Conservation (phyloP, 164 flowering plant genomes). For the Kingdonia uniflora region DNA sequence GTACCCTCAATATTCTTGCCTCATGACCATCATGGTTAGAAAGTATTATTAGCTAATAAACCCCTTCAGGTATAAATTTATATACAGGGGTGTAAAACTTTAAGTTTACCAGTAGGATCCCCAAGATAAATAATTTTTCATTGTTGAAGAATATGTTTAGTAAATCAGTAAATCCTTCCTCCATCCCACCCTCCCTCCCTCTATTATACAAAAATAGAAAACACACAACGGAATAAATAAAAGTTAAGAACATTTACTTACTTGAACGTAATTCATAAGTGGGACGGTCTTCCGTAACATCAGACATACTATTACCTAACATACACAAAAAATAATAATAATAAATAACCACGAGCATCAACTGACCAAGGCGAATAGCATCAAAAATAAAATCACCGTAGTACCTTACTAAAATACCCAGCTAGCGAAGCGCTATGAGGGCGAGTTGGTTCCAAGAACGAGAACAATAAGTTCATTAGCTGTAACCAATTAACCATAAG, state of each 20-base stretch:
- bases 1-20: too few relatives aligned
- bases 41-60: too few relatives aligned
- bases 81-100: too few relatives aligned
- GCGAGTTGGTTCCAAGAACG: slow-evolving; percentile 85
- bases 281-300: slow-evolving; percentile 84
- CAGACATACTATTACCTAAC: slow-evolving; percentile 85
- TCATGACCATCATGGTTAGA: too few relatives aligned
- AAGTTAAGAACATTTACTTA: slow-evolving; percentile 23
- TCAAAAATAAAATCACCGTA: background rate
- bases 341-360: background rate
- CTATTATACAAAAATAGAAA: too few relatives aligned
- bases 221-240: background rate
- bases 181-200: too few relatives aligned
- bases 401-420: slow-evolving; percentile 94
- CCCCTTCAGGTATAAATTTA: too few relatives aligned
- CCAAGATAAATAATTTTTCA: too few relatives aligned
- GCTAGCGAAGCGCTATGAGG: slow-evolving; percentile 79
- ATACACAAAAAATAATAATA: slow-evolving; percentile 9
- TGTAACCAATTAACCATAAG: slow-evolving; percentile 35
- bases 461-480: slow-evolving; percentile 90
- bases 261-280: slow-evolving; percentile 94
- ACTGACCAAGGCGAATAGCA: background rate
- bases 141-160: too few relatives aligned
- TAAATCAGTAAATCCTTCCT: too few relatives aligned
- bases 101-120: too few relatives aligned